Evolutionary conservation across 495 filamentous ascomycete genomes (phyloP), one percentile per base, ranked within the genome.

Genomic region (Xylona heveae): DNA sequence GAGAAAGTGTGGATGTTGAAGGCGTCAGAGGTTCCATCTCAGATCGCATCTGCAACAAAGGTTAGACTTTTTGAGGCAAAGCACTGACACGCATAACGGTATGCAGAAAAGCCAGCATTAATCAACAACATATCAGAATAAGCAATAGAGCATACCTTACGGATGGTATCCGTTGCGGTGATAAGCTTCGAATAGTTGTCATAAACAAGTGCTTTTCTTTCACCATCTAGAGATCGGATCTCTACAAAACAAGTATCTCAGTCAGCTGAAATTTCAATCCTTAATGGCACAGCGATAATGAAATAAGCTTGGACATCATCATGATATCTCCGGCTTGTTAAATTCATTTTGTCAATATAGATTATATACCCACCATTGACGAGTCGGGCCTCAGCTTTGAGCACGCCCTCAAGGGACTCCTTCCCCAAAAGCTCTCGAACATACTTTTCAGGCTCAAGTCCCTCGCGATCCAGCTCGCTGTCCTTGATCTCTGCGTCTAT

Each of bases 171-270:
- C 9, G 90, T 94, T 10, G 88, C 88, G 12, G 70, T 66, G 39
- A 97, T 94, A 44, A 97, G 56, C 57, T 94, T 95, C 39, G 71
- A 79, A 51, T 94, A 97, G 49, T 97, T 97, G 50, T 97, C 88
- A 49, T 97, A 97, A 3, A 97, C 88, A 24, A 97, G 58, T 15
- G 88, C 83, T 52, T 97, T 97, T 44, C 80, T 71, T 58, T 97
- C 88, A 14, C 85, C 84, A 45, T 95, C 88, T 12, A 95, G 61
- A 1, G 77, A 78, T 15, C 82, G 62, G 22, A 92, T 88, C 49
- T 95, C 88, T 41, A 58, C 52, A n/a, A n/a, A n/a, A n/a, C n/a
- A n/a, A n/a, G n/a, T n/a, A n/a, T n/a, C n/a, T n/a, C n/a, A n/a
- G n/a, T n/a, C n/a, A n/a, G n/a, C n/a, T n/a, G n/a, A n/a, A n/a